phyloP scores from a whole-genome alignment of 1,284 basidiomycete species.

The Apiotrichum gamsii region DNA sequence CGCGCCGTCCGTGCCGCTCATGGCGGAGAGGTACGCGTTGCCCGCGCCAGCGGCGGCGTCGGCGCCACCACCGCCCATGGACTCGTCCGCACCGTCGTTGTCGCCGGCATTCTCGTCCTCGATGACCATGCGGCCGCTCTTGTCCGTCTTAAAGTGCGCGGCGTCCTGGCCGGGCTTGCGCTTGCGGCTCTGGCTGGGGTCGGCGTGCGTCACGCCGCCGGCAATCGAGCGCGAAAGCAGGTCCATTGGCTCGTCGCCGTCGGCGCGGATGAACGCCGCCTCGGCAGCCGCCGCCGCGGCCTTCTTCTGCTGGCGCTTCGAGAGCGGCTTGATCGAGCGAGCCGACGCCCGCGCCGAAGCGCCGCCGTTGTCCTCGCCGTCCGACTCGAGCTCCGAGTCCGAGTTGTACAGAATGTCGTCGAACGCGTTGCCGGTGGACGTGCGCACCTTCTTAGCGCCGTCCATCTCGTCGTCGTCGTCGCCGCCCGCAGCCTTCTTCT shows the following conservation, averaged over 20 bases:
- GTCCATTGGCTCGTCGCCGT: conserved; percentile 94
- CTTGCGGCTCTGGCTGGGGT: conserved; percentile 13
- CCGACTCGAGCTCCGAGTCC: conserved; percentile 74
- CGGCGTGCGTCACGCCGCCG: conserved; percentile 60
- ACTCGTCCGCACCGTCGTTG: conserved; percentile 50
- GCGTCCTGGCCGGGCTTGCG: conserved; percentile 82
- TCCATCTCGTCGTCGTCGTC: conserved; percentile 51
- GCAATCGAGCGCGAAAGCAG: conserved; percentile 72
- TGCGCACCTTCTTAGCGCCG: conserved; percentile 52
- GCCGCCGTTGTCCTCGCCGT: conserved; percentile 61
- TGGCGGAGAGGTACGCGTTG: conserved; percentile 76
- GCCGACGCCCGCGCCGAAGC: too few species aligned
- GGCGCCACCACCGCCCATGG: conserved; percentile 18
- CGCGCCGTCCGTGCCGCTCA: conserved; percentile 75
- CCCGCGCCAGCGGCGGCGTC: conserved; percentile 59
- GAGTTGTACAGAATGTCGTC: conserved; percentile 94
- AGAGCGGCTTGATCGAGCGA: conserved; percentile 30
- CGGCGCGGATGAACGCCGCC: conserved; percentile 62
- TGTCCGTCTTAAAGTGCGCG: conserved; percentile 78
- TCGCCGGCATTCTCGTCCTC: conserved; percentile 52
- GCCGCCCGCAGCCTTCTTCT: conserved; percentile 55
- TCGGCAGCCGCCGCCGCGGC: conserved; percentile 20
- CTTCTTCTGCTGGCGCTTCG: conserved; percentile 26
- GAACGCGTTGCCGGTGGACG: conserved; percentile 71
- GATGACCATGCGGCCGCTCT: conserved; percentile 85